A percentile compares a stretch with the other conserved stretches of the same genome.
These are phyloP conservation scores for Sisymbrium altissimum DNA, from an alignment of 345 rosid genomes.

Conservation along the genomic window DNA sequence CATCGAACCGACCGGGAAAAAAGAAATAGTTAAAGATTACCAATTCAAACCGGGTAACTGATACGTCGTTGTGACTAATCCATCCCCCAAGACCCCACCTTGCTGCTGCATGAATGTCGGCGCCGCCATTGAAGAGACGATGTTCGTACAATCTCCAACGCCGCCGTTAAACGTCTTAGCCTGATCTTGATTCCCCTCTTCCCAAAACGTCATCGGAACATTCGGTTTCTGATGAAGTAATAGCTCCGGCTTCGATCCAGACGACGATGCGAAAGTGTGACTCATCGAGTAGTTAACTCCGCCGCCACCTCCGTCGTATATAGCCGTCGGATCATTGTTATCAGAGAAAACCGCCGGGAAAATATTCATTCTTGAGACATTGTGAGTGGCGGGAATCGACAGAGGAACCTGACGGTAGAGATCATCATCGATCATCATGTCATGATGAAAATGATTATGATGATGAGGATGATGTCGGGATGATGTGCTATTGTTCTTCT, in stretches of 20 bases:
- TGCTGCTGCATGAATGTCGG: conserved; percentile 25
- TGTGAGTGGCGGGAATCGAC: conserved; percentile 32
- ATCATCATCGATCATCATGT: conserved; percentile 15
- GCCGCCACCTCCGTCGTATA: conserved; percentile 30
- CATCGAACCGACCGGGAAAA: background rate
- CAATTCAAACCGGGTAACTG: conserved; percentile 73
- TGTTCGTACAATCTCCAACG: conserved; percentile 21
- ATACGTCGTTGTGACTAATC: conserved; percentile 44
- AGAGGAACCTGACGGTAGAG: conserved; percentile 48
- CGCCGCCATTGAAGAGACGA: conserved; percentile 6
- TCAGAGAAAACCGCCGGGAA: conserved; percentile 11
- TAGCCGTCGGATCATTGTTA: conserved; percentile 24
- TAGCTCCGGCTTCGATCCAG: conserved; percentile 42
- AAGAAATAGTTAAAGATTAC: conserved; percentile 61
- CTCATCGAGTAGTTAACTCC: conserved; percentile 11
- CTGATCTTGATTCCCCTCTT: background rate
- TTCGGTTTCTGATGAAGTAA: conserved; percentile 1
- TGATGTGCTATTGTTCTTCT: conserved; percentile 51
- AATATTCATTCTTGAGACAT: background rate
- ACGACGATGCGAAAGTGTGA: conserved; percentile 28
- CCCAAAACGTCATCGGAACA: background rate
- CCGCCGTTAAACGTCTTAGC: conserved; percentile 42
- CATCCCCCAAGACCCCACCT: conserved; percentile 52
- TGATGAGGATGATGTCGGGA: conserved; percentile 47
- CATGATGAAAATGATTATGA: conserved; percentile 9